phyloP scores from a whole-genome alignment of 306 rosid species.

The Glycine latifolia region DNA sequence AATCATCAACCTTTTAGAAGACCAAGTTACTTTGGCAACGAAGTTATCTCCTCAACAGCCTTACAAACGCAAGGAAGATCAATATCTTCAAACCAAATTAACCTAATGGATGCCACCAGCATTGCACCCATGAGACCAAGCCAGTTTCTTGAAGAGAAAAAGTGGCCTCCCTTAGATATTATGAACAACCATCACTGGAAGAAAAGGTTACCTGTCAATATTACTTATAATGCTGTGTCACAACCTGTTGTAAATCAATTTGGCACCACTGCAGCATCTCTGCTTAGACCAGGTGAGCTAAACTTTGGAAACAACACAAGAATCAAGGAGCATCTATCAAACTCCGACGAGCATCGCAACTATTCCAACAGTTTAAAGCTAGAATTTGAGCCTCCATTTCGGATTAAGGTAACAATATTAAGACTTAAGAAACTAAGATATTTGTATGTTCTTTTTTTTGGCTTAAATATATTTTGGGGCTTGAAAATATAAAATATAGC shows the following conservation, averaged over 20 bases:
- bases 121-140: constrained; percentile 66
- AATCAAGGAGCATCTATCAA: constrained; percentile 43
- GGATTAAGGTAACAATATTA: constrained; percentile 54
- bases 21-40: constrained; percentile 46
- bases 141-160: constrained; percentile 62
- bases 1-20: constrained; percentile 48
- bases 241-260: constrained; percentile 42
- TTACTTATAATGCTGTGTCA: constrained; percentile 29
- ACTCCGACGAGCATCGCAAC: constrained; percentile 24
- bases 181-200: constrained; percentile 44
- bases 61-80: constrained; percentile 48
- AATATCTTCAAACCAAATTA: constrained; percentile 42
- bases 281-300: constrained; percentile 37
- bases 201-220: constrained; percentile 39
- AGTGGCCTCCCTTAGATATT: constrained; percentile 58
- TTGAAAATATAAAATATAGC: not conserved
- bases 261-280: constrained; percentile 39
- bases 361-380: constrained; percentile 25
- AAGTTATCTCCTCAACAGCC: constrained; percentile 42
- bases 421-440: not conserved
- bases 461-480: not conserved
- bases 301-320: constrained; percentile 46
- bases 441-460: not conserved
- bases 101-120: constrained; percentile 30
- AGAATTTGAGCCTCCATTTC: constrained; percentile 55